Conservation (phyloP, 164 flowering plant species). For the Sextonia rubra region DNA sequence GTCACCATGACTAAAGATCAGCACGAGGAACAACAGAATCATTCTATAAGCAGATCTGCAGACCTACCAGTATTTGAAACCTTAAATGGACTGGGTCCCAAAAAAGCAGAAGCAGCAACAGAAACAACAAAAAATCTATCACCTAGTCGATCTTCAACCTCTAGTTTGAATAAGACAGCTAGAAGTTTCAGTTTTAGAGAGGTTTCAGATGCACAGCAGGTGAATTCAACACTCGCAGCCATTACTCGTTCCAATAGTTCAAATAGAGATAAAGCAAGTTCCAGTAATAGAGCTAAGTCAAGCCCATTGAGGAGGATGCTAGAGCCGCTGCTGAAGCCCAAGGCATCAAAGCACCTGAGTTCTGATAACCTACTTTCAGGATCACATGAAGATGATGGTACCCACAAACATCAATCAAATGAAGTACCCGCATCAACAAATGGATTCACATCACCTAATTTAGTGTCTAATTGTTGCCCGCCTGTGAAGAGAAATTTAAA, state of each 20-base stretch:
- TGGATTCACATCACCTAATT: conserved; percentile 11
- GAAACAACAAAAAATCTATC: conserved; percentile 36
- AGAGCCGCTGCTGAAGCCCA: conserved; percentile 61
- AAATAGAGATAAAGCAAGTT: conserved; percentile 23
- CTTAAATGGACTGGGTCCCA: conserved; percentile 18
- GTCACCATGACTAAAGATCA: conserved; percentile 3
- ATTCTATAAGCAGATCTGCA: conserved; percentile 7
- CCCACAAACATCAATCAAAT: background rate
- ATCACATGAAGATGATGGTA: background rate
- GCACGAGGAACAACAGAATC: conserved; percentile 6
- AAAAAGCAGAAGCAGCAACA: conserved; percentile 15
- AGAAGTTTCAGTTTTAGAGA: conserved; percentile 77
- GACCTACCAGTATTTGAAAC: conserved; percentile 9
- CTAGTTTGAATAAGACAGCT: conserved; percentile 40
- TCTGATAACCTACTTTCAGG: conserved; percentile 12
- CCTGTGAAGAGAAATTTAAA: conserved; percentile 23
- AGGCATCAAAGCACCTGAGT: conserved; percentile 20
- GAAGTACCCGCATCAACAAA: conserved; percentile 10
- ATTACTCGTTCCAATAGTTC: conserved; percentile 21
- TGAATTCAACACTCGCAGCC: conserved; percentile 35
- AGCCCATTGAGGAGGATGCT: conserved; percentile 82
- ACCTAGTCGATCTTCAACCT: conserved; percentile 40
- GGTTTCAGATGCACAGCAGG: conserved; percentile 35
- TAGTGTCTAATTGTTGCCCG: conserved; percentile 10
- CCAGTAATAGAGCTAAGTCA: conserved; percentile 41